Evolutionary conservation across 1,284 basidiomycete genomes (phyloP).

Genomic region (Porodaedalea pini): DNA sequence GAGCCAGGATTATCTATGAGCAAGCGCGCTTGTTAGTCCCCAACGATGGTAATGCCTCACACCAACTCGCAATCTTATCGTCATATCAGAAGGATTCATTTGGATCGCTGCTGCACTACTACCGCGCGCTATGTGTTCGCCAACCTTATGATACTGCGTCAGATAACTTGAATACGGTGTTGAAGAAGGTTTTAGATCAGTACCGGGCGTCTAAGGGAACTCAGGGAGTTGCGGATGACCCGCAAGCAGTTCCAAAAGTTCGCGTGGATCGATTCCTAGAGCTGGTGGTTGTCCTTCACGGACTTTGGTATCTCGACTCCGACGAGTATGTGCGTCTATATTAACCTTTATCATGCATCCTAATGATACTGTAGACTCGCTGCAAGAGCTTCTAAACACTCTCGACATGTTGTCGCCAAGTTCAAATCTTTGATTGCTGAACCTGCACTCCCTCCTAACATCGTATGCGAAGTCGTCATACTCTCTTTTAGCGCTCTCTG

Average conservation of each 20-base stretch:
- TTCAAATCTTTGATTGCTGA: slow-evolving; percentile 61
- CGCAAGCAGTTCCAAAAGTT: slow-evolving; percentile 31
- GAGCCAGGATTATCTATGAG: slow-evolving; percentile 79
- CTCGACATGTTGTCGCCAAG: slow-evolving; percentile 46
- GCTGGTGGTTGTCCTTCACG: slow-evolving; percentile 68
- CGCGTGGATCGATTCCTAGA: slow-evolving; percentile 66
- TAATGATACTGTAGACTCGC: slow-evolving; percentile 37
- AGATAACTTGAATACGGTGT: slow-evolving; percentile 76
- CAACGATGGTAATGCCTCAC: slow-evolving; percentile 83
- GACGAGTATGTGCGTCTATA: slow-evolving; percentile 49
- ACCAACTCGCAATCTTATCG: slow-evolving; percentile 92
- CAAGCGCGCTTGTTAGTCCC: slow-evolving; percentile 81
- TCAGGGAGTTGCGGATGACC: slow-evolving; percentile 34
- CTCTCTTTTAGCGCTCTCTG: slow-evolving; percentile 77
- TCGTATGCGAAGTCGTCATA: slow-evolving; percentile 72
- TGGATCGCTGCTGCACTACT: slow-evolving; percentile 80
- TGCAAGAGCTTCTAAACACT: slow-evolving; percentile 43
- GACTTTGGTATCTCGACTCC: slow-evolving; percentile 58
- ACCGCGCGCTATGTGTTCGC: slow-evolving; percentile 85
- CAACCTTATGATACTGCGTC: slow-evolving; percentile 85
- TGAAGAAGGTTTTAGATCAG: slow-evolving; percentile 62
- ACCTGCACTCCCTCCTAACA: slow-evolving; percentile 71
- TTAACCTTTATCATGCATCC: slow-evolving; percentile 17
- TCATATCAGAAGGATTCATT: slow-evolving; percentile 84
- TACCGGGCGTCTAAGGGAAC: slow-evolving; percentile 45